These are phyloP conservation scores for Phytophthora capsici DNA, from an alignment of 352 stramenopile species.

Conservation along the genomic window DNA sequence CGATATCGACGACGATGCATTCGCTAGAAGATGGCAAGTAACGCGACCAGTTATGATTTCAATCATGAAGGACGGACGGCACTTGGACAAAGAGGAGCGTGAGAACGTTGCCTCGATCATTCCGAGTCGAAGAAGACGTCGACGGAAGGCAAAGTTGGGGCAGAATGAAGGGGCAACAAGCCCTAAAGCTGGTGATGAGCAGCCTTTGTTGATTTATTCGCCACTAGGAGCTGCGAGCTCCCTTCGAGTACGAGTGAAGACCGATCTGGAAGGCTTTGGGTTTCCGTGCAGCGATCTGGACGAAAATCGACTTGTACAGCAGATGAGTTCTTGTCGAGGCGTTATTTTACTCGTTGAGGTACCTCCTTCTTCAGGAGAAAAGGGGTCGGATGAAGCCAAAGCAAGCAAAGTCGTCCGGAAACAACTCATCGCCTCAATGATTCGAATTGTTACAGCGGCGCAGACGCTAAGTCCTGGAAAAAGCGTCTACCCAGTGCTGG, in stretches of 20 bases:
- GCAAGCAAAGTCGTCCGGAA: conserved; percentile 39
- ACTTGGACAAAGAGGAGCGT: conserved; percentile 47
- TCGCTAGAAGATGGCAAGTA: conserved; percentile 50
- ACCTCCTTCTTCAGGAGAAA: conserved; percentile 18
- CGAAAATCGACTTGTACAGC: conserved; percentile 32
- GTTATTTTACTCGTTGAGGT: conserved; percentile 50
- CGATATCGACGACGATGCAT: conserved; percentile 56
- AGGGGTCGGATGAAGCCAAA: conserved; percentile 30
- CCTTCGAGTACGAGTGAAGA: conserved; percentile 26
- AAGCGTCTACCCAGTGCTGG: conserved; percentile 62
- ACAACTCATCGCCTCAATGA: conserved; percentile 47
- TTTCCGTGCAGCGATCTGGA: conserved; percentile 31
- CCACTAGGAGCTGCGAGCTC: conserved; percentile 34
- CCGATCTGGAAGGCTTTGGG: conserved; percentile 37
- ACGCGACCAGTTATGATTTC: conserved; percentile 56
- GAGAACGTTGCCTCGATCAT: conserved; percentile 30
- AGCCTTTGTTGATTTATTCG: conserved; percentile 36
- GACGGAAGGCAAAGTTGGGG: conserved; percentile 1
- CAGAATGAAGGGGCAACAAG: conserved; percentile 9
- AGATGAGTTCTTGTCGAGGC: conserved; percentile 35
- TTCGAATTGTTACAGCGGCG: conserved; percentile 44
- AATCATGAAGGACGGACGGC: conserved; percentile 53
- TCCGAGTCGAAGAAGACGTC: conserved; percentile 18
- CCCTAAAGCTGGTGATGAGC: conserved; percentile 12
- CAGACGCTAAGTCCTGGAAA: conserved; percentile 31